These are phyloP conservation scores for Acanthamoeba culbertsoni DNA, from an alignment of 208 protist genomes.

Conservation along the genomic window DNA sequence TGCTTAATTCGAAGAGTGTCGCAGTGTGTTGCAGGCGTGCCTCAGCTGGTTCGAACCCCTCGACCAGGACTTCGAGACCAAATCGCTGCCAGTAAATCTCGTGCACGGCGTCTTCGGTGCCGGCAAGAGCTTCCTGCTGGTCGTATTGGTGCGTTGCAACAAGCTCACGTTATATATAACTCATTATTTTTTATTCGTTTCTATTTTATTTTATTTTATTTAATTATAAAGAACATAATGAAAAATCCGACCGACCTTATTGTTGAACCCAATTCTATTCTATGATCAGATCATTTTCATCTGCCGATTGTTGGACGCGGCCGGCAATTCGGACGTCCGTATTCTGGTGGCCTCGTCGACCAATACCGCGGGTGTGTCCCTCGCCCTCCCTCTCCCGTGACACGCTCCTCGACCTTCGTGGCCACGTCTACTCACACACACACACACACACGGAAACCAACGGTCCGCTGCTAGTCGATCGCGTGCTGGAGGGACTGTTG, in stretches of 20 bases:
- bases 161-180: too few species aligned
- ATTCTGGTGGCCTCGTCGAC: slow-evolving; percentile 80
- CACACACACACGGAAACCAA: neutral
- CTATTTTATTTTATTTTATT: too few species aligned
- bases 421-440: too few species aligned
- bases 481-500: slow-evolving; percentile 77
- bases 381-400: too few species aligned
- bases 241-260: too few species aligned
- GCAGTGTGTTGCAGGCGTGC: slow-evolving; percentile 48
- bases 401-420: too few species aligned
- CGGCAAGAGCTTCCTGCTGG: slow-evolving; percentile 78
- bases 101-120: slow-evolving; percentile 85
- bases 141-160: neutral
- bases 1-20: too few species aligned
- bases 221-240: too few species aligned
- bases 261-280: too few species aligned
- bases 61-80: neutral
- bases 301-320: slow-evolving; percentile 14
- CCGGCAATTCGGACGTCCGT: slow-evolving; percentile 11
- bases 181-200: too few species aligned
- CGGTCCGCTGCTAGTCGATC: slow-evolving; percentile 68
- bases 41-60: slow-evolving; percentile 41
- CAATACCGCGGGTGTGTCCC: slow-evolving; percentile 76
- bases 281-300: slow-evolving; percentile 72
- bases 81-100: slow-evolving; percentile 60